Conservation (phyloP, 106 monocot species). For the Phalaenopsis aphrodite region DNA sequence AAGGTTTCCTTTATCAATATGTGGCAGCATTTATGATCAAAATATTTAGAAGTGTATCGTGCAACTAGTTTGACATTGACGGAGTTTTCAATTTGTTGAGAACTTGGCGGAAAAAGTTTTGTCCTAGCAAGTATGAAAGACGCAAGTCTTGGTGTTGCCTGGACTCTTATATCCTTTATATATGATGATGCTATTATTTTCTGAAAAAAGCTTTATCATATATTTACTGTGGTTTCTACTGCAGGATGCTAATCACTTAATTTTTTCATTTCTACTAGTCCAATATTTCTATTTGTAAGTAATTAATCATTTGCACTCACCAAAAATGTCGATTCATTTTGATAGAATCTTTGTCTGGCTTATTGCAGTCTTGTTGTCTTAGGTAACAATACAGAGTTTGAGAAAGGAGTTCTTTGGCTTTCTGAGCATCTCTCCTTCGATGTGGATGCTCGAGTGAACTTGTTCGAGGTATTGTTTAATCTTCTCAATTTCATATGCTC, state of each 20-base stretch:
- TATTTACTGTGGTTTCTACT: background rate
- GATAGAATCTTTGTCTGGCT: slow-evolving; percentile 32
- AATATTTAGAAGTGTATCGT: background rate
- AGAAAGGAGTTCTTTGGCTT: slow-evolving; percentile 86
- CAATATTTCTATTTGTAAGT: background rate
- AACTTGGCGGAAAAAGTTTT: too few species aligned
- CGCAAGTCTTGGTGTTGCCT: too few species aligned
- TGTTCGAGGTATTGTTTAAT: slow-evolving; percentile 63
- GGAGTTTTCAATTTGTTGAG: too few species aligned
- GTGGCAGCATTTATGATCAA: background rate
- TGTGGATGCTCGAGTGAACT: slow-evolving; percentile 83
- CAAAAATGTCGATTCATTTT: slow-evolving; percentile 2
- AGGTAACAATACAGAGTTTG: slow-evolving; percentile 85
- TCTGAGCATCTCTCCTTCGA: slow-evolving; percentile 78
- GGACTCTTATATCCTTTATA: background rate
- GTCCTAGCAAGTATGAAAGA: too few species aligned
- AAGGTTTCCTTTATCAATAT: background rate
- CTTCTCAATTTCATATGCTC: background rate
- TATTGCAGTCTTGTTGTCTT: slow-evolving; percentile 85
- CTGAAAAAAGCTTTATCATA: too few species aligned
- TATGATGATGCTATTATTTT: background rate
- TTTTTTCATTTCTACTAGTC: background rate
- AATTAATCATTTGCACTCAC: background rate
- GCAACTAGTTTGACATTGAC: background rate
- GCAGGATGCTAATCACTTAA: background rate